Percentiles rank a stretch among this genome's conserved stretches.
These are phyloP conservation scores for Karstenula rhodostoma DNA, from an alignment of 2,329 filamentous ascomycete species.

Conservation along the genomic window DNA sequence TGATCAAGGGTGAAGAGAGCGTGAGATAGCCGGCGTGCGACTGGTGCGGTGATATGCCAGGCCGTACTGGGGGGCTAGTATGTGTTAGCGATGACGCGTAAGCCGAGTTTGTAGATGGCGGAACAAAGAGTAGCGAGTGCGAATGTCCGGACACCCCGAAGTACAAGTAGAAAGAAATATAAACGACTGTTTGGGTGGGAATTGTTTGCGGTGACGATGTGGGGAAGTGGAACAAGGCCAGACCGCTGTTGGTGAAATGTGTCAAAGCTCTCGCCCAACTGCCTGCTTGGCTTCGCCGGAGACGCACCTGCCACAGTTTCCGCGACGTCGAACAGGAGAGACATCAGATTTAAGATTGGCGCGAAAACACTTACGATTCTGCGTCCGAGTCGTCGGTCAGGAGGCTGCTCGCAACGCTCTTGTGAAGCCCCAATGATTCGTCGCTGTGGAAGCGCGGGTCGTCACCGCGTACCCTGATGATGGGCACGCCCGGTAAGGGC, in stretches of 20 bases:
- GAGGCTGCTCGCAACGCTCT: conserved; percentile 58
- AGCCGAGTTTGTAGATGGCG: conserved; percentile 22
- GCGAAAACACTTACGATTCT: conserved; percentile 55
- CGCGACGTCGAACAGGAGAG: conserved; percentile 16
- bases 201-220: conserved; percentile 21
- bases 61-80: conserved; percentile 43
- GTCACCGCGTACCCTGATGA: conserved; percentile 23
- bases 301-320: conserved; percentile 17
- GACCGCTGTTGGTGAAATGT: conserved; percentile 15
- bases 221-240: conserved; percentile 29
- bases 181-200: conserved; percentile 22
- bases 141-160: conserved; percentile 12
- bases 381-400: conserved; percentile 60
- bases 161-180: conserved; percentile 2
- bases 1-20: conserved; percentile 57
- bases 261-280: conserved; percentile 29
- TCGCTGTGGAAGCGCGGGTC: conserved; percentile 43
- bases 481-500: conserved; percentile 11
- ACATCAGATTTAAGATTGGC: conserved; percentile 13
- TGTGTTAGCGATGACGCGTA: conserved; percentile 35
- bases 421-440: conserved; percentile 53
- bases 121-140: conserved; percentile 25
- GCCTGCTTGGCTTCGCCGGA: conserved; percentile 15
- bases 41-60: conserved; percentile 56
- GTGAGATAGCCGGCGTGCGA: conserved; percentile 60